Evolutionary conservation across 495 filamentous ascomycete genomes (phyloP), one percentile per base, ranked within the genome.

Genomic region (Tuber borchii): DNA sequence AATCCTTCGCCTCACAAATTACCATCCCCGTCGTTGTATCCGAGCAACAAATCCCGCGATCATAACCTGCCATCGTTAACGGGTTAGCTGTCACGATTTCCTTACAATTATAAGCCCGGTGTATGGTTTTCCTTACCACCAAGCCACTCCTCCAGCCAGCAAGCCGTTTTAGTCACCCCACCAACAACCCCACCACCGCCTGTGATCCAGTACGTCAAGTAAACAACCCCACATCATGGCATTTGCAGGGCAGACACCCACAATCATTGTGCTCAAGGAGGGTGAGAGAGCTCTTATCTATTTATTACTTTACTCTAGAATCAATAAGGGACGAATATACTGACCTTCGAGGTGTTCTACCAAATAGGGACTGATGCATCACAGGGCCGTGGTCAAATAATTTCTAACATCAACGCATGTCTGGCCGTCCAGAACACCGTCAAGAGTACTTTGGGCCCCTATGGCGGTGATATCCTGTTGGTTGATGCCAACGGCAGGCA

Each of bases 351-450:
- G 34, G 56, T 79, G 43, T 65, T 72, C 26, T 5, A 34, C 56
- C 73, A 69, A 81, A 78, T 81, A 97, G 95, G 95, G 78, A 99
- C 95, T 85, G 95, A 99, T 86, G 88, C 93, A 76, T 97, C 95
- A 34, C 95, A 99, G 85, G 95, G 95, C 80, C 95, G 95, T 84
- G 94, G 95, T 74, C 95, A 99, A 87, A 92, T 99, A 81, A 89
- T 99, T 83, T 97, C 95, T 73, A 99, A 99, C 85, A 98, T 99
- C 86, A 97, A 97, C 87, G 95, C 95, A 77, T 99, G 95, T 85
- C 87, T 97, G 82, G 94, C 95, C n/a, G 95, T 99, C 46, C 95
- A 99, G 85, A 89, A 92, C 56, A 97, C 95, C 75, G 93, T 99
- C 84, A 93, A 94, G 87, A 92, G 91, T 83, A 99, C 95, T 20